These are phyloP conservation scores for Bruguiera parviflora DNA, from an alignment of 345 rosid species.

Conservation along the genomic window DNA sequence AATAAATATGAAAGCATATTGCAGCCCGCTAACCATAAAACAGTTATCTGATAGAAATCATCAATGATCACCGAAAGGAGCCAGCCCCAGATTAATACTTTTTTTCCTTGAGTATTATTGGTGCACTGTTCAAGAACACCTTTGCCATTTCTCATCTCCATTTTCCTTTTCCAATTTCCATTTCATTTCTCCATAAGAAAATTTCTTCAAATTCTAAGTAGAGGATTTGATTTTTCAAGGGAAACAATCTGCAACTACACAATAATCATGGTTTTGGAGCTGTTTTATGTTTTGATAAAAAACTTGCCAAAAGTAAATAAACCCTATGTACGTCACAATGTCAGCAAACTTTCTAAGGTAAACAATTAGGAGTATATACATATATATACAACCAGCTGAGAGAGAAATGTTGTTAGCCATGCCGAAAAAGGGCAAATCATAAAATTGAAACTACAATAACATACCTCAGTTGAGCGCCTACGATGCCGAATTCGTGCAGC, in stretches of 20 bases:
- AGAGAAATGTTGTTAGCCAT: not conserved
- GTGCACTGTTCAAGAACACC: not conserved
- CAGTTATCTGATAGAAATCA: not conserved
- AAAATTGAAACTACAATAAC: constrained; percentile 11
- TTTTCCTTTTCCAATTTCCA: not conserved
- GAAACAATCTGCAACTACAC: too few relatives aligned
- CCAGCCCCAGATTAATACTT: not conserved
- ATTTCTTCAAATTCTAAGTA: too few relatives aligned
- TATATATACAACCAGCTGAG: not conserved
- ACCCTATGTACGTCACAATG: too few relatives aligned
- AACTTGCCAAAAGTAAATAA: too few relatives aligned
- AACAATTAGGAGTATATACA: not conserved
- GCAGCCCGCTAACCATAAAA: not conserved
- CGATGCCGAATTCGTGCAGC: constrained; percentile 57
- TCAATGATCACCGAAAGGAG: not conserved
- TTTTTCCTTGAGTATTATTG: not conserved
- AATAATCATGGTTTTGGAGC: too few relatives aligned
- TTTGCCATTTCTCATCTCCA: not conserved
- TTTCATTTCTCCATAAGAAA: too few relatives aligned
- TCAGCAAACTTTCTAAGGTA: too few relatives aligned
- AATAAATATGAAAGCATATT: not conserved
- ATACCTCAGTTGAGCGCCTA: constrained; percentile 67
- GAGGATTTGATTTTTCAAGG: too few relatives aligned
- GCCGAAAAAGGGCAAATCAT: not conserved
- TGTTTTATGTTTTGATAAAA: too few relatives aligned